Conservation (phyloP, 345 rosid genomes). For the Erucastrum elatum region DNA sequence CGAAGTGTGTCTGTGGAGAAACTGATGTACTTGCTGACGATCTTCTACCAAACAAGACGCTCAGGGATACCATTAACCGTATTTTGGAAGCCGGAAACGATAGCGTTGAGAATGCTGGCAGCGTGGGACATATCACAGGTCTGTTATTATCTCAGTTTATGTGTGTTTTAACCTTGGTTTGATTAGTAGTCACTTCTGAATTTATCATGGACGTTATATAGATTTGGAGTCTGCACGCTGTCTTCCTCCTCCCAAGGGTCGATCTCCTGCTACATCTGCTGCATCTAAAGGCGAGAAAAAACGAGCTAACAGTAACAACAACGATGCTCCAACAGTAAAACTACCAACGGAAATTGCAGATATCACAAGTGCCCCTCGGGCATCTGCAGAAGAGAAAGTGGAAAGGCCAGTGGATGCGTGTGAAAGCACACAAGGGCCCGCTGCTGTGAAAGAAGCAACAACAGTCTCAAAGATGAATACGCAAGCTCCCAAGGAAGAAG, state of each 20-base stretch:
- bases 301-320: slow-evolving; percentile 56
- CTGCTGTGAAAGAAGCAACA: slow-evolving; percentile 64
- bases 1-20: slow-evolving; percentile 85
- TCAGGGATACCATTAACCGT: slow-evolving; percentile 88
- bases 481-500: slow-evolving; percentile 62
- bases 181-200: slow-evolving; percentile 14
- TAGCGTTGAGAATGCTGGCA: slow-evolving; percentile 82
- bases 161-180: slow-evolving; percentile 9
- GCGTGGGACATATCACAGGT: slow-evolving; percentile 89
- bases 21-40: slow-evolving; percentile 86
- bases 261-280: slow-evolving; percentile 74
- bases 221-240: slow-evolving; percentile 83
- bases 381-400: slow-evolving; percentile 45
- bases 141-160: slow-evolving; percentile 15
- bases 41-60: slow-evolving; percentile 94
- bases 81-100: slow-evolving; percentile 90
- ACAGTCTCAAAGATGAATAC: slow-evolving; percentile 65
- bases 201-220: slow-evolving; percentile 21
- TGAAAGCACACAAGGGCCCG: slow-evolving; percentile 69
- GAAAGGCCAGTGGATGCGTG: slow-evolving; percentile 55
- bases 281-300: slow-evolving; percentile 72
- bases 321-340: slow-evolving; percentile 45
- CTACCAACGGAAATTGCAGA: slow-evolving; percentile 48
- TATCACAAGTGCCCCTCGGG: slow-evolving; percentile 46
- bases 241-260: slow-evolving; percentile 64